Percentiles rank a stretch among this genome's conserved stretches.
Conservation (phyloP, 1,139 yeast species). For the Lodderomyces jiufengensis region DNA sequence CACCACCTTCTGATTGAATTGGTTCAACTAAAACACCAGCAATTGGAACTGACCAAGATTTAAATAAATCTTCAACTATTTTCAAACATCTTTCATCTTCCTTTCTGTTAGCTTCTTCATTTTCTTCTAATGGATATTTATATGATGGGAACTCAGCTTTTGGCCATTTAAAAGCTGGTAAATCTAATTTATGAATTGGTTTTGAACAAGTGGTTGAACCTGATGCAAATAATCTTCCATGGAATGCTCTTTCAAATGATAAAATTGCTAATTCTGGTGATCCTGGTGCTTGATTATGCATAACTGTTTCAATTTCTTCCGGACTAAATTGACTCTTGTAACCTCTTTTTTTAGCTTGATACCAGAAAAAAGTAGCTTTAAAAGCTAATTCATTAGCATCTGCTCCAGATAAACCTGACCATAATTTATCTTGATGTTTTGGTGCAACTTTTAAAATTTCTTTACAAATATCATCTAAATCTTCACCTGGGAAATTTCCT, state of each 20-base stretch:
- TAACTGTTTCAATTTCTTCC: constrained; percentile 60
- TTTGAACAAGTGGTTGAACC: constrained; percentile 76
- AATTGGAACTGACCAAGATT: constrained; percentile 59
- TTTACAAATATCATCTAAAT: constrained; percentile 53
- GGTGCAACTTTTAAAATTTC: constrained; percentile 66
- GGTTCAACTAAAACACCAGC: constrained; percentile 80
- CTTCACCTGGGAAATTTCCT: constrained; percentile 70
- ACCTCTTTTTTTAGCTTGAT: constrained; percentile 60
- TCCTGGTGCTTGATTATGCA: constrained; percentile 71
- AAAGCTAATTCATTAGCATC: constrained; percentile 84
- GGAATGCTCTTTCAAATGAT: constrained; percentile 74
- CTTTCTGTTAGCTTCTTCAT: constrained; percentile 50
- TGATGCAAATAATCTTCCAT: constrained; percentile 79
- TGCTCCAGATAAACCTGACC: constrained; percentile 80
- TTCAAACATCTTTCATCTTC: constrained; percentile 70
- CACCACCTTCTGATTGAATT: constrained; percentile 86
- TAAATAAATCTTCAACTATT: constrained; percentile 53
- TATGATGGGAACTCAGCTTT: constrained; percentile 76
- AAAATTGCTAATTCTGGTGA: constrained; percentile 70
- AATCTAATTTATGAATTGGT: constrained; percentile 79
- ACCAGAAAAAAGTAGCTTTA: constrained; percentile 80
- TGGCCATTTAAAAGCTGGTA: constrained; percentile 86
- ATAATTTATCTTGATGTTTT: constrained; percentile 60
- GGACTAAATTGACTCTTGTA: constrained; percentile 44
- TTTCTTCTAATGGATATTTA: constrained; percentile 64